Evolutionary conservation across 306 rosid species (phyloP), one percentile per base, ranked within the genome.

Genomic region (Herpetospermum pedunculosum): DNA sequence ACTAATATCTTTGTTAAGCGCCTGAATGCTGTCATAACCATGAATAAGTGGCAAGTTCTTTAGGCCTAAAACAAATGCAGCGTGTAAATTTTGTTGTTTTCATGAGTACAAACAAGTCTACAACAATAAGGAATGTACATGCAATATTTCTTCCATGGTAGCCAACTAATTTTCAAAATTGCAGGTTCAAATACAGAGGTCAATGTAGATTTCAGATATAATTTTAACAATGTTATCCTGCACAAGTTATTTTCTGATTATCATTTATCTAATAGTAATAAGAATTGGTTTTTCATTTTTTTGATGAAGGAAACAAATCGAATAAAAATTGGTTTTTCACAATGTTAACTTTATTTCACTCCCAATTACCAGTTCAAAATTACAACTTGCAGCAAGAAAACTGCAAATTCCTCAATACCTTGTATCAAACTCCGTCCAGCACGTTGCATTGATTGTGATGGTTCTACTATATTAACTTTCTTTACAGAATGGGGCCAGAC

Each of bases 371-470:
- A 26, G 38, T 44, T 25, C 38, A 44, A 28, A 44, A 69, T 69
- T 26, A 16, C 63, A 72, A 72, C 10, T 73, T 16, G 43, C 54
- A 57, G 50, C 14, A 38, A 19, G 38, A 58, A 55, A 71, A 18
- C 1, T 41, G 53, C 7, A 28, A 16, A 14, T 15, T 54, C 52
- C 12, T 15, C 43, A 28, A 67, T 60, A 93, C 98, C 97, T 85
- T 87, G 96, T 75, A 89, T 84, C 59, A 93, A 89, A 63, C 90
- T 84, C 70, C 80, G 94, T 47, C 98, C 92, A 44, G 94, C 91
- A 35, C 91, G 94, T 82, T 91, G 97, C 98, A 89, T 93, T 46
- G 97, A 89, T 69, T 93, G 98, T 47, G 97, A 93, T 77, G 97
- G 96, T 79, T 91, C 98, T 63, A 89, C 85, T 84, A 91, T 55